phyloP scores from a whole-genome alignment of 83 land plant genomes.

The Diphasiastrum complanatum region DNA sequence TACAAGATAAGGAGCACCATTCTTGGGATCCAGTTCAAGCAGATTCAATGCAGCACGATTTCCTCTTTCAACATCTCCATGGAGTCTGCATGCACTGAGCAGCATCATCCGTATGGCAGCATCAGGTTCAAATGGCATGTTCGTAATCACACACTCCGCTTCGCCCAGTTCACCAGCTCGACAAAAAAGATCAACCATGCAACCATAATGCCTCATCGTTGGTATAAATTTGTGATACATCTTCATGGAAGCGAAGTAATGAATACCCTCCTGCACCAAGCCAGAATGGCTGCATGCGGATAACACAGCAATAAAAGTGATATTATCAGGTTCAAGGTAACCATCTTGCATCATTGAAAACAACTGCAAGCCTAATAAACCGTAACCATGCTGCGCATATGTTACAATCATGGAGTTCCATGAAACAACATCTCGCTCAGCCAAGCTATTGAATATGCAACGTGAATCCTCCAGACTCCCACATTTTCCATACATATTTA shows the following conservation, averaged over 20 bases:
- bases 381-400: no score
- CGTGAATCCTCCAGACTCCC: no score
- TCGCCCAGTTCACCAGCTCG: not conserved
- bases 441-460: no score
- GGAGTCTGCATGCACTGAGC: not conserved
- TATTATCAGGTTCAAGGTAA: not conserved
- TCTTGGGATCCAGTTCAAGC: not conserved
- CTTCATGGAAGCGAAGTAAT: not conserved
- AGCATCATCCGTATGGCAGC: not conserved
- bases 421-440: no score
- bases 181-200: conserved; percentile 1
- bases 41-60: not conserved
- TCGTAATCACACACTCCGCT: not conserved
- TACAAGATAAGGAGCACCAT: not conserved
- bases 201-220: not conserved
- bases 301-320: not conserved
- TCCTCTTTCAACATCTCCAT: not conserved
- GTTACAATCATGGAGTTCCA: no score
- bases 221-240: not conserved
- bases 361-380: not conserved
- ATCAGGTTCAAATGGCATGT: not conserved
- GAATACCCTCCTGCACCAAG: not conserved
- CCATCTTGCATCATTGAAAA: not conserved
- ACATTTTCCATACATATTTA: no score
- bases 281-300: not conserved